Conservation (phyloP, 305 asterid genomes). For the Fraxinus angustifolia region DNA sequence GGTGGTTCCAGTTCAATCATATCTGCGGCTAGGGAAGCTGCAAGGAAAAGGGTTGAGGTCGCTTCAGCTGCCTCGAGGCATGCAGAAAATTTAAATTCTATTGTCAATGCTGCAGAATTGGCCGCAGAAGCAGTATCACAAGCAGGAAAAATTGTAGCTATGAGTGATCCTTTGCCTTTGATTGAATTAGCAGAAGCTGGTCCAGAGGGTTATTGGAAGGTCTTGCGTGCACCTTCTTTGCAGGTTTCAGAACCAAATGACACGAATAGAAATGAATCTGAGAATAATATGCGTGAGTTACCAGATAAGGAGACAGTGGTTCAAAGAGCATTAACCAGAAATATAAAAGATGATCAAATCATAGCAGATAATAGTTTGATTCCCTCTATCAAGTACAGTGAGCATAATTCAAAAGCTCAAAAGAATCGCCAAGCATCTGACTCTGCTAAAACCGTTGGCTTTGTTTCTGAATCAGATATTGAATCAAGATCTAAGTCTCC, state of each 20-base stretch:
- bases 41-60: constrained; percentile 82
- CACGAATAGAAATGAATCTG: constrained; percentile 25
- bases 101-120: constrained; percentile 91
- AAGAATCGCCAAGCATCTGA: constrained; percentile 40
- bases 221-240: constrained; percentile 25
- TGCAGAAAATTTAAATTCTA: constrained; percentile 88
- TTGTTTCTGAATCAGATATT: constrained; percentile 39
- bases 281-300: constrained; percentile 28
- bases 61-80: constrained; percentile 94
- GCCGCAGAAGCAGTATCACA: constrained; percentile 97
- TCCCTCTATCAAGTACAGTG: constrained; percentile 35
- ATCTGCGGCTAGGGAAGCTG: constrained; percentile 90
- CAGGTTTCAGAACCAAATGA: constrained; percentile 36
- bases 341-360: constrained; percentile 30
- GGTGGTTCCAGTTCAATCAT: constrained; percentile 54
- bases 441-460: constrained; percentile 30
- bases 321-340: constrained; percentile 36
- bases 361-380: constrained; percentile 32
- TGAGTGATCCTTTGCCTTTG: constrained; percentile 76
- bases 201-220: constrained; percentile 72
- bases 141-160: constrained; percentile 82
- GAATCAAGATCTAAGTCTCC: constrained; percentile 30
- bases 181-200: constrained; percentile 69
- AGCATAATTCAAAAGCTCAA: constrained; percentile 36
- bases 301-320: constrained; percentile 40